Evolutionary conservation across 768 basidiomycete genomes (phyloP), one percentile per base, ranked within the genome.

Genomic region (Krasilnikovozyma curviuscula): DNA sequence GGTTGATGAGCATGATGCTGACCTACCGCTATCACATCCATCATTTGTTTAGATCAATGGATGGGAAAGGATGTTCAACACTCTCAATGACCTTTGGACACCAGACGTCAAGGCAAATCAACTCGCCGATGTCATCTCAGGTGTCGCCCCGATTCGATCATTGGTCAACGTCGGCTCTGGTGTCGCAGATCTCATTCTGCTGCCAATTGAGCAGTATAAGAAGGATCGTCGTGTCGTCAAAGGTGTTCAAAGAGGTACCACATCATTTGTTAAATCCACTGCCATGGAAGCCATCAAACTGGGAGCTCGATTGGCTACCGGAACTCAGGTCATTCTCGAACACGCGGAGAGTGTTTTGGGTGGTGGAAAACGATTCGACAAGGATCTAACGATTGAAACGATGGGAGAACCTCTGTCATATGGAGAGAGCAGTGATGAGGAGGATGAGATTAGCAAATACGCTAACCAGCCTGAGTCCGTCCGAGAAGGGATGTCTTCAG

Each of bases 51-150:
- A 97, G 91, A 73, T 95, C 38, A 81, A 82, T 14, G 89, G 89
- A n/a, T 88, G 85, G 83, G 69, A 81, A 8, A 75, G 78, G 38
- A 68, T 97, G 28, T 86, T 84, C 54, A 82, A 88, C 55, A 73
- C 83, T 37, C 68, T 98, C n/a, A 93, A 97, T 56, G 91, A 97
- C 59, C 69, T 97, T 23, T 98, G 93, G 93, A 95, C 93, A 0
- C 93, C 93, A 4, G 93, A 98, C 63, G 93, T 98, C 44, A 97
- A 95, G 63, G 88, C 93, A 12, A 95, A 93, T 8, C 93, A 98
- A 61, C 74, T 98, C 10, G 84, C 84, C 14, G 91, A 97, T 54
- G 83, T 98, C 42, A 83, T 98, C 45, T 89, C 89, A 21, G 93
- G 93, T 6, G 86, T 97, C 3, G 75, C 88, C 10, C 93, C 93